Percentiles rank a stretch among this genome's conserved stretches.
Conservation (phyloP, 768 basidiomycete genomes). For the Trametes cingulata region DNA sequence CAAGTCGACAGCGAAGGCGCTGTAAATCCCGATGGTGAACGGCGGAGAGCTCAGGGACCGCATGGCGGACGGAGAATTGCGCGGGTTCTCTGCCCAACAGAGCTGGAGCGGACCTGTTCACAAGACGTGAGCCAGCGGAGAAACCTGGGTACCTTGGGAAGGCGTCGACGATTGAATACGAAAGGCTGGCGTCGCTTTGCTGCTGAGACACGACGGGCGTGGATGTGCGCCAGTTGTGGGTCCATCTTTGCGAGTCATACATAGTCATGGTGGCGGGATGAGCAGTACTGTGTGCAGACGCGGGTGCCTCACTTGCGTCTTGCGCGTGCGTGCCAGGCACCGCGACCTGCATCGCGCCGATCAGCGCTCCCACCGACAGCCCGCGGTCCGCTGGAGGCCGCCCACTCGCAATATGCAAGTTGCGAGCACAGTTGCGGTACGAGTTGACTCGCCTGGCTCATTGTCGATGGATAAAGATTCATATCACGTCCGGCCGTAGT, state of each 20-base stretch:
- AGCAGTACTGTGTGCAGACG: not conserved
- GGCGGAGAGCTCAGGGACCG: not conserved
- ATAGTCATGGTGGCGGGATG: not conserved
- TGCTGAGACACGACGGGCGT: too few relatives aligned
- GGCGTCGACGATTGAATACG: not conserved
- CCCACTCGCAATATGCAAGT: not conserved
- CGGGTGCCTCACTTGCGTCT: too few relatives aligned
- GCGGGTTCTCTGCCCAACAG: not conserved
- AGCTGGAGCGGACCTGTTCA: not conserved
- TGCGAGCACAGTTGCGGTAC: not conserved
- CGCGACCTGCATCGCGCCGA: not conserved
- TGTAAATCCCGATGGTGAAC: not conserved
- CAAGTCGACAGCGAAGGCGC: not conserved
- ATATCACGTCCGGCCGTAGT: too few relatives aligned
- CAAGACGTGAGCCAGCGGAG: constrained; percentile 3
- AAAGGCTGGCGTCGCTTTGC: too few relatives aligned
- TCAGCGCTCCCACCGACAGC: too few relatives aligned
- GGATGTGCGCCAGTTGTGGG: constrained; percentile 1
- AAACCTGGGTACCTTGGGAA: constrained; percentile 7
- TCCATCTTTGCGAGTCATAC: constrained; percentile 13
- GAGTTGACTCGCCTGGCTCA: too few relatives aligned
- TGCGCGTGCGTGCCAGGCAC: too few relatives aligned
- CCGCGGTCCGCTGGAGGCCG: too few relatives aligned
- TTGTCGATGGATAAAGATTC: too few relatives aligned
- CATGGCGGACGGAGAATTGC: constrained; percentile 12